These are phyloP conservation scores for Diddensiella transvaalensis DNA, from an alignment of 805 yeast genomes.

Conservation along the genomic window DNA sequence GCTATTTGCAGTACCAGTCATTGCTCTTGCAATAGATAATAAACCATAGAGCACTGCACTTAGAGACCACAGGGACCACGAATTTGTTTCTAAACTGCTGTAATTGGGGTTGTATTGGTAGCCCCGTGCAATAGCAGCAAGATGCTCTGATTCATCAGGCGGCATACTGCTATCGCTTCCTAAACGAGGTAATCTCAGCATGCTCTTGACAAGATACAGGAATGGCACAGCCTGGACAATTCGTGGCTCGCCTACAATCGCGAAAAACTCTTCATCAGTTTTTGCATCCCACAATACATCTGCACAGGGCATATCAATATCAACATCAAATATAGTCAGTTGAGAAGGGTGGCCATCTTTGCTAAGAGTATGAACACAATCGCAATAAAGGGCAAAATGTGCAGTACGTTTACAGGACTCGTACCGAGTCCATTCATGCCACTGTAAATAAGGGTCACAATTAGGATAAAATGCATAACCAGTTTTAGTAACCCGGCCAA, in stretches of 20 bases:
- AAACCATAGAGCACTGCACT: conserved; percentile 29
- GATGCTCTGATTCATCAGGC: not conserved
- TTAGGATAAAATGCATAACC: conserved; percentile 28
- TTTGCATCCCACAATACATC: conserved; percentile 30
- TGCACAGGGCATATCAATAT: conserved; percentile 30
- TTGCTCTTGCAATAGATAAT: conserved; percentile 25
- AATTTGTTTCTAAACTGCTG: conserved; percentile 1
- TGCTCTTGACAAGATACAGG: conserved; percentile 30
- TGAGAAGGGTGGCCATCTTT: conserved; percentile 9
- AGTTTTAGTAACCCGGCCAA: conserved; percentile 25
- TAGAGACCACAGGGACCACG: conserved; percentile 25
- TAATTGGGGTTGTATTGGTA: conserved; percentile 6
- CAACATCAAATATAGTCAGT: conserved; percentile 30
- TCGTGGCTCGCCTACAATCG: conserved; percentile 25
- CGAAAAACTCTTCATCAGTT: conserved; percentile 26
- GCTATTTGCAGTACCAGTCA: conserved; percentile 12
- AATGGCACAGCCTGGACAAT: conserved; percentile 28
- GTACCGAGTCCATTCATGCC: conserved; percentile 46
- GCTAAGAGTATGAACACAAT: conserved; percentile 22
- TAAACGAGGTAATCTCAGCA: conserved; percentile 31
- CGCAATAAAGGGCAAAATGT: conserved; percentile 29
- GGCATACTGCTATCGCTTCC: conserved; percentile 12
- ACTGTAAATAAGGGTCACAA: conserved; percentile 32
- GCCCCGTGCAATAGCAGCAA: not conserved
- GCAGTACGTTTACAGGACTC: conserved; percentile 41